Evolutionary conservation across 2,329 filamentous ascomycete species (phyloP).

Genomic region (Verticillium nubilum): DNA sequence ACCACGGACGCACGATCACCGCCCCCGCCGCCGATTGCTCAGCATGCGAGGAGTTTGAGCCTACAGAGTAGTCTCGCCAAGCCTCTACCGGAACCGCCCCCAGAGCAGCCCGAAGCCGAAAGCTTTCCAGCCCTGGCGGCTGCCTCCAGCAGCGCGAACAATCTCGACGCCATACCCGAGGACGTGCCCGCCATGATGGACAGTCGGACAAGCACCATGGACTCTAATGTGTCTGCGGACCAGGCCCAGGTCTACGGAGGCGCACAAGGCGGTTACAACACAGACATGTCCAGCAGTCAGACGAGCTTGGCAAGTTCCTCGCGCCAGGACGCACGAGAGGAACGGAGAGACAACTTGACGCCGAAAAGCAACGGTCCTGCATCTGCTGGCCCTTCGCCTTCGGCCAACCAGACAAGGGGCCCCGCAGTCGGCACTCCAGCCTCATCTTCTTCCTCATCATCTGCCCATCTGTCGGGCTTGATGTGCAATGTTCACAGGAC

Average conservation of each 20-base stretch:
- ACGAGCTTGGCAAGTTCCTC: slow-evolving; percentile 12
- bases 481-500: slow-evolving; percentile 77
- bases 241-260: slow-evolving; percentile 29
- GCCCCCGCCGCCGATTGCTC: slow-evolving; percentile 10
- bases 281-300: slow-evolving; percentile 29
- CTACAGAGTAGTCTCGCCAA: slow-evolving; percentile 53
- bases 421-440: slow-evolving; percentile 29
- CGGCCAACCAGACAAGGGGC: slow-evolving; percentile 32
- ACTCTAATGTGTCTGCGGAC: slow-evolving; percentile 29
- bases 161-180: slow-evolving; percentile 17
- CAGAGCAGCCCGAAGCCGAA: slow-evolving; percentile 4
- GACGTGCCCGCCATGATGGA: slow-evolving; percentile 32
- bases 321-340: slow-evolving; percentile 38
- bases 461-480: slow-evolving; percentile 57
- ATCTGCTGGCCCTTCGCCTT: slow-evolving; percentile 54
- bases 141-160: slow-evolving; percentile 25
- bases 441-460: slow-evolving; percentile 37
- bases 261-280: slow-evolving; percentile 21
- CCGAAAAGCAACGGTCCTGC: slow-evolving; percentile 48
- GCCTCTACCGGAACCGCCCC: slow-evolving; percentile 48
- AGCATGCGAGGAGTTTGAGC: slow-evolving; percentile 50
- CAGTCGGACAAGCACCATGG: slow-evolving; percentile 42
- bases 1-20: slow-evolving; percentile 13
- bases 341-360: slow-evolving; percentile 37
- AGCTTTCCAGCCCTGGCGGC: slow-evolving; percentile 20